Evolutionary conservation across 176 grass and related monocot genomes (phyloP), one percentile per base, ranked within the genome.

Genomic region (Carex myosuroides): DNA sequence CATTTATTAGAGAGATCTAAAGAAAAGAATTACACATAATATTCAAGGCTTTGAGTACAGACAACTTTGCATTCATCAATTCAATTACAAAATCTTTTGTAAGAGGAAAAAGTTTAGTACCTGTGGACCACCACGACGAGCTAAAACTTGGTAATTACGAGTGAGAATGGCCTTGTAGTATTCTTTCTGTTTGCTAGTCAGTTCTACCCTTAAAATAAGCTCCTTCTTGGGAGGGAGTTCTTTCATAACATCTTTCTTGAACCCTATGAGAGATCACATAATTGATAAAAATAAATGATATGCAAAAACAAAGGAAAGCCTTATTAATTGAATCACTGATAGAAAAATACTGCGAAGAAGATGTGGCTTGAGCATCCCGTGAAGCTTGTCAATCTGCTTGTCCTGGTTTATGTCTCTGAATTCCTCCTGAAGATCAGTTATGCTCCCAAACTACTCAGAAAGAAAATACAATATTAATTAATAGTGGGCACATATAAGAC

Each of bases 171-270:
- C 97, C 81, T 95, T 99, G 81, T 99, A 99, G 80, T 99, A 99
- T 80, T 99, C 97, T 84, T 99, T 99, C 80, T 99, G 97, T 89
- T 94, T 96, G 85, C 55, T 89, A 21, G 92, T 99, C 80, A 99
- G 58, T 82, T 99, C 97, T 30, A 99, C 88, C 80, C 97, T 88
- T 84, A 99, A 94, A 92, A 99, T 99, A 83, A 99, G 83, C 81
- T 99, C 97, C 81, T 99, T 99, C 84, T 99, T 99, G 8, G 97
- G 97, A 85, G 97, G 97, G 76, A 99, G 97, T 65, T 94, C 91
- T 87, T 96, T 96, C 90, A 96, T 96, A 79, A 99, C 97, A 88
- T 99, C 97, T 79, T 99, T 96, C 88, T 99, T 99, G 77, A 99
- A 95, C 85, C 97, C 97, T 99, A 17, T 2, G 68, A 83, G 82